A percentile compares a stretch with the other conserved stretches of the same genome.
These are phyloP conservation scores for Suillus fuscotomentosus DNA, from an alignment of 768 basidiomycete species.

Conservation along the genomic window DNA sequence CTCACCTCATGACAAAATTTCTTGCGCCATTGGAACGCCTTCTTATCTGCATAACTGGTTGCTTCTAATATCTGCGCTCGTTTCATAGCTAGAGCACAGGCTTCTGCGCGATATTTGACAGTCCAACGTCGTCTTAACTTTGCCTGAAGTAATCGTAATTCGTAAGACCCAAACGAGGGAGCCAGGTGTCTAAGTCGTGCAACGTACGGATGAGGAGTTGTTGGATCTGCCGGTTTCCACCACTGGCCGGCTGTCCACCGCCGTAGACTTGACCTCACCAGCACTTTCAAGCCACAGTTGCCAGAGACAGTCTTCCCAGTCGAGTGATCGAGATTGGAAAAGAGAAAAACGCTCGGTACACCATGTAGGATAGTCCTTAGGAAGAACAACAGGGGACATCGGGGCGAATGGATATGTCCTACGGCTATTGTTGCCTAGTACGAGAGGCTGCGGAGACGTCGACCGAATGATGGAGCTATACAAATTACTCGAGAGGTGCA, in stretches of 20 bases:
- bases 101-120: constrained; percentile 48
- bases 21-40: constrained; percentile 53
- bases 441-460: constrained; percentile 17
- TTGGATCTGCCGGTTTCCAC: not conserved
- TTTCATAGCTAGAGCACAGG: constrained; percentile 49
- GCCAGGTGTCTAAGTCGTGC: not conserved
- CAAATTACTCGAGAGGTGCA: constrained; percentile 19
- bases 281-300: constrained; percentile 56
- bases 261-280: constrained; percentile 31
- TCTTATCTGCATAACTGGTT: constrained; percentile 35
- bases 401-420: constrained; percentile 38
- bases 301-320: constrained; percentile 71
- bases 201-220: not conserved
- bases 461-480: constrained; percentile 12
- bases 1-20: constrained; percentile 52
- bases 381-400: constrained; percentile 45
- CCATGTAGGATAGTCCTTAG: constrained; percentile 51
- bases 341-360: constrained; percentile 58
- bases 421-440: constrained; percentile 29
- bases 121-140: constrained; percentile 44
- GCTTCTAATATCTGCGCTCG: constrained; percentile 33
- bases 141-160: constrained; percentile 26
- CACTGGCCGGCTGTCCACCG: not conserved
- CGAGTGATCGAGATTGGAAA: constrained; percentile 40
- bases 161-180: constrained; percentile 1